A percentile compares a stretch with the other conserved stretches of the same genome.
These are phyloP conservation scores for Achlya hypogyna DNA, from an alignment of 352 stramenopile genomes.

Conservation along the genomic window DNA sequence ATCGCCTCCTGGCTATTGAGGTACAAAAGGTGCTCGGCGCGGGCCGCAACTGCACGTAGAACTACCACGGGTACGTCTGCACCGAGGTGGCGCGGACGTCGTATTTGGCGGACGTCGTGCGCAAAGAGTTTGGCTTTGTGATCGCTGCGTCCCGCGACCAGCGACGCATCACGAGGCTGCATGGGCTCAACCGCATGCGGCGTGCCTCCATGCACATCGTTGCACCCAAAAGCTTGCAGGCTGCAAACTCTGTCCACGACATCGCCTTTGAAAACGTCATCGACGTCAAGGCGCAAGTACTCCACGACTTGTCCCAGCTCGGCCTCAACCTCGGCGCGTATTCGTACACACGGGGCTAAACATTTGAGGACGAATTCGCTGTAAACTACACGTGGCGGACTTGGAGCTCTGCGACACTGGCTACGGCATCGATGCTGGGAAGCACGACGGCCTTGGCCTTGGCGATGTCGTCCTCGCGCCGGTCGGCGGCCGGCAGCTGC, in stretches of 20 bases:
- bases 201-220: slow-evolving; percentile 10
- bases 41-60: slow-evolving; percentile 26
- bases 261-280: slow-evolving; percentile 4
- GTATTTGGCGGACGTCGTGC: slow-evolving; percentile 3
- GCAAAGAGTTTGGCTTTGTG: slow-evolving; percentile 1
- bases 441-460: neutral
- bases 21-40: slow-evolving; percentile 19
- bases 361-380: neutral
- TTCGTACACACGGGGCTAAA: slow-evolving; percentile 26
- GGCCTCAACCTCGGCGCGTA: slow-evolving; percentile 52
- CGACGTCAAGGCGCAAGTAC: slow-evolving; percentile 17
- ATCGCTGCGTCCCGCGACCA: slow-evolving; percentile 24
- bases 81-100: slow-evolving; percentile 24
- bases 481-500: neutral
- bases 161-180: neutral
- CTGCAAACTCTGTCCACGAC: neutral
- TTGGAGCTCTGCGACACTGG: neutral
- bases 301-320: slow-evolving; percentile 39
- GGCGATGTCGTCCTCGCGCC: neutral
- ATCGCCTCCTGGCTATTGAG: slow-evolving; percentile 42
- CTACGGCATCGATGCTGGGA: neutral
- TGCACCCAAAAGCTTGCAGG: neutral
- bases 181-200: slow-evolving; percentile 6
- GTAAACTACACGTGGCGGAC: neutral
- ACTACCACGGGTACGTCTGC: slow-evolving; percentile 41